A percentile compares a stretch with the other conserved stretches of the same genome.
Conservation (phyloP, 306 rosid genomes). For the Gastrolobium villosum region DNA sequence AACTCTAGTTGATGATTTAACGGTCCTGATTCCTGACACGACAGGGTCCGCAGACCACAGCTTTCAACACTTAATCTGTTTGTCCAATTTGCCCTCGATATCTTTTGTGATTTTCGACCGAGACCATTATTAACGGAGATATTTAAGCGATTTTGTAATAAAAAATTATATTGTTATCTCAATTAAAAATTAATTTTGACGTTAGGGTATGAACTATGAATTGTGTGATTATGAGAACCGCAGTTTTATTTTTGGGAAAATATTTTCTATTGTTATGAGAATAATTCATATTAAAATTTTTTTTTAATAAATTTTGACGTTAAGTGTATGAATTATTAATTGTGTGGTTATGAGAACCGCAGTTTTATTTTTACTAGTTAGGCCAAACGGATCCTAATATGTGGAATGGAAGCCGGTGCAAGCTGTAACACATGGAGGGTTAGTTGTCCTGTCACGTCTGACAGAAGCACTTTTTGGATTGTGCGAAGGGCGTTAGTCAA, state of each 20-base stretch:
- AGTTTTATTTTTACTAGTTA: too few species aligned
- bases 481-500: slow-evolving; percentile 49
- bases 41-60: slow-evolving; percentile 19
- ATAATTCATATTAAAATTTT: too few species aligned
- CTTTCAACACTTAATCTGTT: background rate
- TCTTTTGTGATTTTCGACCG: background rate
- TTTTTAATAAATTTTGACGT: background rate
- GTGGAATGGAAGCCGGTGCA: background rate
- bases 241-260: too few species aligned
- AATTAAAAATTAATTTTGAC: background rate
- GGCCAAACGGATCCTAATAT: slow-evolving; percentile 24
- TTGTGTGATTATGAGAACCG: too few species aligned
- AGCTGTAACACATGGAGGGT: slow-evolving; percentile 29
- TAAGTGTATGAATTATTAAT: too few species aligned
- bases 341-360: too few species aligned
- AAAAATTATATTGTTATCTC: background rate
- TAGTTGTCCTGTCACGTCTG: slow-evolving; percentile 44
- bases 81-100: slow-evolving; percentile 37
- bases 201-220: background rate
- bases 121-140: background rate
- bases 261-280: too few species aligned
- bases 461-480: background rate
- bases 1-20: slow-evolving; percentile 46
- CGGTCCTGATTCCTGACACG: slow-evolving; percentile 47
- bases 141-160: background rate